These are phyloP conservation scores for Fusarium pilosicola DNA, from an alignment of 2,329 filamentous ascomycete genomes.

Conservation along the genomic window DNA sequence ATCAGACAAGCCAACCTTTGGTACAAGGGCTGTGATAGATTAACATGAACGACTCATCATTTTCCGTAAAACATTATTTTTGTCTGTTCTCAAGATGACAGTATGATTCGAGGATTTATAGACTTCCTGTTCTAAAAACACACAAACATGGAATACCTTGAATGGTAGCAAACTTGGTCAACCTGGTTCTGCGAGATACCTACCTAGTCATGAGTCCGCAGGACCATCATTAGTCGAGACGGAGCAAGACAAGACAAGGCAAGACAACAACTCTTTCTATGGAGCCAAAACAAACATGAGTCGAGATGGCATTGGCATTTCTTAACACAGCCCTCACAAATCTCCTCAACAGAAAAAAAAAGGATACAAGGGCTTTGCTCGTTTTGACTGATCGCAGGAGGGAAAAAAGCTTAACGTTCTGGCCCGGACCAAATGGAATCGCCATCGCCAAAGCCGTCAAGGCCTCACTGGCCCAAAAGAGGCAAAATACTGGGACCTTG, in stretches of 20 bases:
- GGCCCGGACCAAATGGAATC: conserved; percentile 21
- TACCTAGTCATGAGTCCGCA: background rate
- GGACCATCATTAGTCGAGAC: background rate
- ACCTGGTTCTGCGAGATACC: background rate
- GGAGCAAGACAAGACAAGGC: background rate
- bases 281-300: conserved; percentile 6
- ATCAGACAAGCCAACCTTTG: background rate
- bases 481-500: conserved; percentile 12
- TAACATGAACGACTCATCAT: background rate
- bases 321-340: conserved; percentile 24
- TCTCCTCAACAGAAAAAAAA: conserved; percentile 31
- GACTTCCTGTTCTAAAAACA: background rate
- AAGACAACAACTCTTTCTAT: background rate
- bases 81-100: background rate
- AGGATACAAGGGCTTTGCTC: background rate
- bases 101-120: background rate
- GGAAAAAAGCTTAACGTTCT: conserved; percentile 35
- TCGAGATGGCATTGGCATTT: conserved; percentile 13
- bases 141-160: background rate
- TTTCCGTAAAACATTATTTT: background rate
- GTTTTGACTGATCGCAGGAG: background rate
- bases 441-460: conserved; percentile 36
- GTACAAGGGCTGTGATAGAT: background rate
- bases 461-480: conserved; percentile 6
- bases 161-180: background rate